phyloP scores from a whole-genome alignment of 2,329 filamentous ascomycete genomes.

The Chrysoporthe cubensis region DNA sequence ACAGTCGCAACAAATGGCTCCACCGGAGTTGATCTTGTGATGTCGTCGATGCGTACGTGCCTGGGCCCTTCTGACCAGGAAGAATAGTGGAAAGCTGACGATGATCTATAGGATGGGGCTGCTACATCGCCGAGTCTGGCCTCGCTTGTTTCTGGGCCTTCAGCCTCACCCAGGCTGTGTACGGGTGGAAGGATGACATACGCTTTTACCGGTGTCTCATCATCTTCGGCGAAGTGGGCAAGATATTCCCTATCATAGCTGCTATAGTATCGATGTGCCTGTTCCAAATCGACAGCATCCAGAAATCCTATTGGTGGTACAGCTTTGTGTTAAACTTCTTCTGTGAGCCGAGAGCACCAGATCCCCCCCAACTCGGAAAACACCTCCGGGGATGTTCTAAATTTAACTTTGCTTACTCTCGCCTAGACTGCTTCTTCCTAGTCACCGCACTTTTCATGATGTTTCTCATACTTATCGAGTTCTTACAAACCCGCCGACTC shows the following conservation, averaged over 20 bases:
- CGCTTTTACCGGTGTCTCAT: slow-evolving; percentile 5
- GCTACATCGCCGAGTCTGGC: slow-evolving; percentile 17
- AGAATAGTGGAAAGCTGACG: neutral
- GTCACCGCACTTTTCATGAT: slow-evolving; percentile 15
- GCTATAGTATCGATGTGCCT: slow-evolving; percentile 12
- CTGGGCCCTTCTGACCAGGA: neutral
- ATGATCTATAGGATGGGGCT: slow-evolving; percentile 23
- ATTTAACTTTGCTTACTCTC: neutral
- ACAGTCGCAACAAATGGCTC: slow-evolving; percentile 9
- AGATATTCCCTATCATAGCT: slow-evolving; percentile 13
- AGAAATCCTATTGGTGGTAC: slow-evolving; percentile 16
- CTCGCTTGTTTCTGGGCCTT: slow-evolving; percentile 26
- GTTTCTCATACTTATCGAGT: slow-evolving; percentile 25
- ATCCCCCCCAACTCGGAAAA: neutral
- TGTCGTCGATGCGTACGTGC: slow-evolving; percentile 23
- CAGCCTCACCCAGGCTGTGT: slow-evolving; percentile 23
- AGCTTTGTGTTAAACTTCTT: slow-evolving; percentile 19
- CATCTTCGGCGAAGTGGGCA: slow-evolving; percentile 19
- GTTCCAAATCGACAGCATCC: slow-evolving; percentile 9
- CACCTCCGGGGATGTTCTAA: neutral
- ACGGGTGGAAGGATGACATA: slow-evolving; percentile 16
- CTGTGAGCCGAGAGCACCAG: slow-evolving; percentile 9
- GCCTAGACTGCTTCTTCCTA: slow-evolving; percentile 15
- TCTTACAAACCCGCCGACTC: slow-evolving; percentile 22
- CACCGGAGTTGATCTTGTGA: slow-evolving; percentile 12